Conservation (phyloP, 805 yeast genomes). For the Saturnispora ahearnii region DNA sequence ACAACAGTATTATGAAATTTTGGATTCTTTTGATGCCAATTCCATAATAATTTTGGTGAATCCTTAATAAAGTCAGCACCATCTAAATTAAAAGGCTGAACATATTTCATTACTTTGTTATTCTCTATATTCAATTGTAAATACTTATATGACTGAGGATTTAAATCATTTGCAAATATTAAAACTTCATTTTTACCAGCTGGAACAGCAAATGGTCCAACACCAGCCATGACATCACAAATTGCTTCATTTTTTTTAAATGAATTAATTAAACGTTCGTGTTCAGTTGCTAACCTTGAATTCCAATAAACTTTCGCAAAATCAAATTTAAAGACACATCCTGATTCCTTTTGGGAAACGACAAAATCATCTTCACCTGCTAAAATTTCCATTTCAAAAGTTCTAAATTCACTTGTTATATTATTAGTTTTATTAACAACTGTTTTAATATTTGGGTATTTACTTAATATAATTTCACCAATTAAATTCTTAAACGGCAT, state of each 20-base stretch:
- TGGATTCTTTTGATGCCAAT: conserved; percentile 35
- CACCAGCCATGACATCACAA: conserved; percentile 97
- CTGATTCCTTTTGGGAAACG: conserved; percentile 83
- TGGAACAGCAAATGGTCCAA: conserved; percentile 96
- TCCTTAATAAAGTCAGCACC: conserved; percentile 72
- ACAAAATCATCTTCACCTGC: conserved; percentile 74
- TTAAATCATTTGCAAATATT: conserved; percentile 87
- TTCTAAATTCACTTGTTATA: conserved; percentile 80
- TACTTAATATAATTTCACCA: conserved; percentile 86
- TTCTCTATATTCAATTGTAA: conserved; percentile 51
- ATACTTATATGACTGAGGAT: conserved; percentile 75
- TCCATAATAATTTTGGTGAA: conserved; percentile 43
- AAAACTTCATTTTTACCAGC: conserved; percentile 78
- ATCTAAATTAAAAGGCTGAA: conserved; percentile 60
- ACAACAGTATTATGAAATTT: conserved; percentile 30
- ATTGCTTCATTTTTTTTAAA: conserved; percentile 64
- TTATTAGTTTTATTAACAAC: conserved; percentile 89
- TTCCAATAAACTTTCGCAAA: conserved; percentile 97
- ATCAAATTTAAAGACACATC: conserved; percentile 79
- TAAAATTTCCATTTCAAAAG: conserved; percentile 86
- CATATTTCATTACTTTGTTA: conserved; percentile 56
- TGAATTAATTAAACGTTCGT: conserved; percentile 60
- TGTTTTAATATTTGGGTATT: conserved; percentile 70
- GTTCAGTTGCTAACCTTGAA: conserved; percentile 89
- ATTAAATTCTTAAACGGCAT: conserved; percentile 73